These are phyloP conservation scores for Stagonosporopsis vannaccii DNA, from an alignment of 2,329 filamentous ascomycete genomes.

Conservation along the genomic window DNA sequence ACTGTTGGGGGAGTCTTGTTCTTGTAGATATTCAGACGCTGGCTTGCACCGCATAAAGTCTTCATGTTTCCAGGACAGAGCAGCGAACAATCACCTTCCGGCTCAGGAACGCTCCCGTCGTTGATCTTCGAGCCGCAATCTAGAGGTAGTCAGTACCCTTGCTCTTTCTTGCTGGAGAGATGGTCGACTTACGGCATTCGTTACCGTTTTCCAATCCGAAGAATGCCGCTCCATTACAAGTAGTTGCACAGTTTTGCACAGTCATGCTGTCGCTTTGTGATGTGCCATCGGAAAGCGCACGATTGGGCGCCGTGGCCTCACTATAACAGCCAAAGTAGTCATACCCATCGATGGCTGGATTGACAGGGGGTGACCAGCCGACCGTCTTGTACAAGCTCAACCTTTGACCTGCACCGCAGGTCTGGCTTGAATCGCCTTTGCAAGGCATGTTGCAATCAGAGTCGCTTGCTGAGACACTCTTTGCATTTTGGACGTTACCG, in stretches of 20 bases:
- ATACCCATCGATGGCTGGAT: constrained; percentile 30
- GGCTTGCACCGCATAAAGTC: constrained; percentile 32
- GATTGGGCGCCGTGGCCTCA: constrained; percentile 34
- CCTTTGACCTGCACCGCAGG: constrained; percentile 29
- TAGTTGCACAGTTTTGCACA: constrained; percentile 48
- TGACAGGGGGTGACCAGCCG: constrained; percentile 39
- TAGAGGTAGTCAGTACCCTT: not conserved
- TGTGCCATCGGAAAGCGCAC: constrained; percentile 42
- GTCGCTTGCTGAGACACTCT: constrained; percentile 15
- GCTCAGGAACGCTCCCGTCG: constrained; percentile 17
- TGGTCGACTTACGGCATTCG: constrained; percentile 25
- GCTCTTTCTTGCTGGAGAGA: not conserved
- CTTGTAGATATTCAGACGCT: constrained; percentile 33
- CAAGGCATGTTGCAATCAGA: constrained; percentile 37
- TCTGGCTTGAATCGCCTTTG: constrained; percentile 24
- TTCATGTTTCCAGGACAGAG: constrained; percentile 27
- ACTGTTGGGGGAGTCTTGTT: constrained; percentile 15
- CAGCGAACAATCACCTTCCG: constrained; percentile 27
- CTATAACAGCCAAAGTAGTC: constrained; percentile 52
- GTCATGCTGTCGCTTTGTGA: constrained; percentile 43
- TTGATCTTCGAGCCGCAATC: constrained; percentile 33
- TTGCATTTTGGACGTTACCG: constrained; percentile 23
- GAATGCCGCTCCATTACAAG: constrained; percentile 36
- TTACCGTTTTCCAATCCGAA: constrained; percentile 47
- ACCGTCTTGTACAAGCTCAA: constrained; percentile 48